phyloP scores from a whole-genome alignment of 345 rosid species.

The Eucalyptus erythrocorys region DNA sequence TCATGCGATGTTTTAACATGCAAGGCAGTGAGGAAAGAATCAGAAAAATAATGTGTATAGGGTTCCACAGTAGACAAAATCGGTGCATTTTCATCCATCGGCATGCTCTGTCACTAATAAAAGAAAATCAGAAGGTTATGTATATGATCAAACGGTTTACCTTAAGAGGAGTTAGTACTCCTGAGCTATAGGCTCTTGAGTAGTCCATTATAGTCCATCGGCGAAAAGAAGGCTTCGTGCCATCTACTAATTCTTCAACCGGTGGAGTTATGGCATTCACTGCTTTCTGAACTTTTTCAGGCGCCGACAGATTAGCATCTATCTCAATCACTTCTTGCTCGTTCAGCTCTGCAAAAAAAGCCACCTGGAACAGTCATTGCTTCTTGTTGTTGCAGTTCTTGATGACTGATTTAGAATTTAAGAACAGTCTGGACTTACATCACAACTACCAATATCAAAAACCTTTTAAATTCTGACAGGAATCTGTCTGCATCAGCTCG shows the following conservation, averaged over 20 bases:
- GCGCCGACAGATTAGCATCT: constrained; percentile 15
- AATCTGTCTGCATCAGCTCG: not conserved
- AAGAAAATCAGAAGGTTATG: not conserved
- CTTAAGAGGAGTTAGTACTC: constrained; percentile 34
- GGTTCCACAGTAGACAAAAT: not conserved
- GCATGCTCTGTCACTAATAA: not conserved
- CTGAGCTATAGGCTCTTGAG: constrained; percentile 34
- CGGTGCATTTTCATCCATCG: not conserved
- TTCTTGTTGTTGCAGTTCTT: not conserved
- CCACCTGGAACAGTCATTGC: not conserved
- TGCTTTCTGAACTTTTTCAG: constrained; percentile 34
- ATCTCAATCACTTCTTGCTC: constrained; percentile 28
- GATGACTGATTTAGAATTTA: not conserved
- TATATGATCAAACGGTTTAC: not conserved
- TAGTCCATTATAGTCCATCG: constrained; percentile 47
- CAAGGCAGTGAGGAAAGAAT: not conserved
- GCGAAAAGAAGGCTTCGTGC: constrained; percentile 1
- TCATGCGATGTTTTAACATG: not conserved
- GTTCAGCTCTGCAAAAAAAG: constrained; percentile 13
- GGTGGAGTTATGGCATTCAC: constrained; percentile 20
- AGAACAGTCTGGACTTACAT: not conserved
- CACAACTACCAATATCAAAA: not conserved
- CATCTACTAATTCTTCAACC: not conserved
- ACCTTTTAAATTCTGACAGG: not conserved
- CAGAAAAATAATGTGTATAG: not conserved